Evolutionary conservation across 2,329 filamentous ascomycete genomes (phyloP), one percentile per base, ranked within the genome.

Genomic region (Hymenoscyphus scutula): DNA sequence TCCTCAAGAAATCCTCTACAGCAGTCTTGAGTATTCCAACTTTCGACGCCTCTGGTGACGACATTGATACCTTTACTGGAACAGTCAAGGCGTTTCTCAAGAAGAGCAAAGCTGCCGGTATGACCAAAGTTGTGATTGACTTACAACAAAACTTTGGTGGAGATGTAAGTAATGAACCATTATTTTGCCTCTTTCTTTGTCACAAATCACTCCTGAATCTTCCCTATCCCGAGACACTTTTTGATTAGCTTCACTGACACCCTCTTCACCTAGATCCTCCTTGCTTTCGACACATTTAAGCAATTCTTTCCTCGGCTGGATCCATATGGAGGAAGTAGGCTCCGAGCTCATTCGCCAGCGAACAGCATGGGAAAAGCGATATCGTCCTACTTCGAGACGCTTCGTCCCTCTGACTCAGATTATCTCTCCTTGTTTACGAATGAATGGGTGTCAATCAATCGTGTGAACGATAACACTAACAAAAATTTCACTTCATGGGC

Each of bases 61-160:
- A 66, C 2, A 67, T 74, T 30, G 60, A 67, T n/a, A 70, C 68
- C 3, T 77, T 77, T 61, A 69, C 68, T 11, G 45, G 63, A 15
- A 67, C 75, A 2, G 70, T 78, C 19, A 30, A 62, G 1, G 55
- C 74, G 0, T 77, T 86, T 64, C 74, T 87, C 17, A 72, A 75
- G 0, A 73, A 75, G 27, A 78, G 78, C 19, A 77, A 78, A 58
- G 66, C 72, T 2, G 75, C 76, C 0, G 77, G 78, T 2, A 84
- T 85, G 70, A 81, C 77, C 15, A 85, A 83, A 70, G 75, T 90
- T 3, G 78, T 90, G 48, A 83, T 90, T 62, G 88, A 90, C 65
- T 68, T 90, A 4, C 80, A 83, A 3, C 78, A 76, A 6, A 90
- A 90, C 65, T 77, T 76, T 1, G 87, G 87, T 30, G 87, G 87